phyloP scores from a whole-genome alignment of 2,329 filamentous ascomycete species.

The Fusarium musae region DNA sequence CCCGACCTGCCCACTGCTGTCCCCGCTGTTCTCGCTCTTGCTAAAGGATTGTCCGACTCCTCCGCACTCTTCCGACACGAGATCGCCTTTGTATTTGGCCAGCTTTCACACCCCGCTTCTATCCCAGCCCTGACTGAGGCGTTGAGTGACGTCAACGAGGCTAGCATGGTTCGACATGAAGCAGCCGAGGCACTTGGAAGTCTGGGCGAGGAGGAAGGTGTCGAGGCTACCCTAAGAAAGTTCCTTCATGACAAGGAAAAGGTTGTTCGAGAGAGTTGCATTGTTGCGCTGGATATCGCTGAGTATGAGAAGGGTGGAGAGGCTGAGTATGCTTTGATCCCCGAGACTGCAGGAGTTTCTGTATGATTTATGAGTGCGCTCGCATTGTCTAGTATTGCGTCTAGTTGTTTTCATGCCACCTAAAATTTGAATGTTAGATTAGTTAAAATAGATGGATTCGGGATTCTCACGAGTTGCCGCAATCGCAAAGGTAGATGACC shows the following conservation, averaged over 20 bases:
- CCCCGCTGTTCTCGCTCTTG: slow-evolving; percentile 86
- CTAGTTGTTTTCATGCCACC: slow-evolving; percentile 71
- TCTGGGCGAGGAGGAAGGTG: slow-evolving; percentile 90
- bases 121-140: slow-evolving; percentile 87
- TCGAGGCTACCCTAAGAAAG: slow-evolving; percentile 83
- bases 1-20: slow-evolving; percentile 90
- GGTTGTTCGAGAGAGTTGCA: slow-evolving; percentile 92
- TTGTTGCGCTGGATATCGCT: slow-evolving; percentile 97
- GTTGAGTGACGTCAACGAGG: slow-evolving; percentile 82
- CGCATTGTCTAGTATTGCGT: slow-evolving; percentile 26
- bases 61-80: slow-evolving; percentile 97
- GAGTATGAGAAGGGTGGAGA: slow-evolving; percentile 93
- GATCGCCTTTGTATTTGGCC: slow-evolving; percentile 97
- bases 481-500: slow-evolving; percentile 89
- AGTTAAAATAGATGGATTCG: slow-evolving; percentile 23
- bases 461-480: slow-evolving; percentile 76
- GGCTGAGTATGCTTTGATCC: slow-evolving; percentile 91
- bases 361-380: slow-evolving; percentile 48
- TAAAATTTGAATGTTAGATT: slow-evolving; percentile 46
- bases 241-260: slow-evolving; percentile 92
- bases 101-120: slow-evolving; percentile 94
- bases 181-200: slow-evolving; percentile 96
- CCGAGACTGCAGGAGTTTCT: slow-evolving; percentile 63
- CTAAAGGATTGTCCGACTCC: slow-evolving; percentile 83
- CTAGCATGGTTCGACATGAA: slow-evolving; percentile 97